A percentile compares a stretch with the other conserved stretches of the same genome.
These are phyloP conservation scores for Ligustrum vulgare DNA, from an alignment of 257 asterid genomes.

Conservation along the genomic window DNA sequence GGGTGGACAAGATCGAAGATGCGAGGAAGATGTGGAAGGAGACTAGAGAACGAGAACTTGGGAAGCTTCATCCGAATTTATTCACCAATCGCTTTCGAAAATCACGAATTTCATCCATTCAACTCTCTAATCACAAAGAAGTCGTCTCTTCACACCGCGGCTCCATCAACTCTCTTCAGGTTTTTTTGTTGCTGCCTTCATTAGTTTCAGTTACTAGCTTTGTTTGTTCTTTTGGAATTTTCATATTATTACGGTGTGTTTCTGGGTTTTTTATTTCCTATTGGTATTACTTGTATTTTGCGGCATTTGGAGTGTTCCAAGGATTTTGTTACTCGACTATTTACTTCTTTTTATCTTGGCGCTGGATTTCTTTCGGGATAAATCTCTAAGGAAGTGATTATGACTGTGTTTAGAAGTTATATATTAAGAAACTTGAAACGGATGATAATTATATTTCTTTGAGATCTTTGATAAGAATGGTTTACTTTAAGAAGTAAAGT, in stretches of 20 bases:
- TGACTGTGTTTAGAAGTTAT: not conserved
- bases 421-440: not conserved
- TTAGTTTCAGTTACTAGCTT: not conserved
- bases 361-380: not conserved
- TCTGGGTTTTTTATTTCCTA: not conserved
- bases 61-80: conserved; percentile 82
- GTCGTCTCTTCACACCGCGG: conserved; percentile 86
- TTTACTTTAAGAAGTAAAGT: not conserved
- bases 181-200: conserved; percentile 22
- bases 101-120: conserved; percentile 70
- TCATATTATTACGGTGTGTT: not conserved
- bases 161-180: conserved; percentile 92
- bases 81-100: conserved; percentile 61
- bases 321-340: not conserved
- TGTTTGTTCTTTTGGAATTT: not conserved
- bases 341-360: not conserved
- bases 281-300: not conserved
- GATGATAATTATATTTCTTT: not conserved
- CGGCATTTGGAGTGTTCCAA: not conserved
- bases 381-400: conserved; percentile 11
- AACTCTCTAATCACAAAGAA: conserved; percentile 90
- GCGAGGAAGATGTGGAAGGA: conserved; percentile 99
- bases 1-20: conserved; percentile 61
- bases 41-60: conserved; percentile 85
- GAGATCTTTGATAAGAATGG: conserved; percentile 3